Conservation (phyloP, 495 filamentous ascomycete species). For the Oidiodendron maius region DNA sequence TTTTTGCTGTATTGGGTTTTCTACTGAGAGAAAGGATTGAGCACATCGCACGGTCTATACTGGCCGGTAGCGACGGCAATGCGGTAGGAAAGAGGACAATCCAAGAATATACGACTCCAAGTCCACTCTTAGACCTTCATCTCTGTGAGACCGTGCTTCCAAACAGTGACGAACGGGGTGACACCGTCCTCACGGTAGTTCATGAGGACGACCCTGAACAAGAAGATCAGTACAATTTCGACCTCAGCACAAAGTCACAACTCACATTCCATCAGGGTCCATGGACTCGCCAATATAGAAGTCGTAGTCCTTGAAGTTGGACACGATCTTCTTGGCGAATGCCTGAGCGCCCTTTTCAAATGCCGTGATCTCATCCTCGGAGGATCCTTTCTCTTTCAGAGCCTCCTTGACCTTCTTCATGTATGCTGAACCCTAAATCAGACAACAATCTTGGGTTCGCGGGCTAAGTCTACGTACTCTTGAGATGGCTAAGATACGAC, state of each 20-base stretch:
- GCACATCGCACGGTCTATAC: conserved; percentile 1
- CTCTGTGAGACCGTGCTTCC: conserved; percentile 90
- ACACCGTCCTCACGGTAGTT: conserved; percentile 96
- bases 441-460: not conserved
- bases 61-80: conserved; percentile 5
- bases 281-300: conserved; percentile 88
- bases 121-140: conserved; percentile 81
- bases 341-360: conserved; percentile 69
- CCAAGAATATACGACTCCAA: not conserved
- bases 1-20: conserved; percentile 8
- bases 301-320: conserved; percentile 90
- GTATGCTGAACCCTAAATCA: conserved; percentile 55
- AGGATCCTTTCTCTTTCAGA: conserved; percentile 55
- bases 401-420: conserved; percentile 77
- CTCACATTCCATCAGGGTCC: conserved; percentile 87
- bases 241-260: conserved; percentile 11
- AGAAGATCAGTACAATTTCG: not conserved
- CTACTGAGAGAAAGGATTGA: not conserved
- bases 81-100: conserved; percentile 7
- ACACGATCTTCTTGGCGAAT: conserved; percentile 72
- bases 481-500: conserved; percentile 69
- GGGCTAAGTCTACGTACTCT: conserved; percentile 48
- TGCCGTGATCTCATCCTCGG: conserved; percentile 57
- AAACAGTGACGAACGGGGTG: conserved; percentile 83
- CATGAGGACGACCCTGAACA: conserved; percentile 75